Percentiles rank a stretch among this genome's conserved stretches.
Evolutionary conservation across 306 rosid species (phyloP).

Genomic region (Medicago ruthenica): DNA sequence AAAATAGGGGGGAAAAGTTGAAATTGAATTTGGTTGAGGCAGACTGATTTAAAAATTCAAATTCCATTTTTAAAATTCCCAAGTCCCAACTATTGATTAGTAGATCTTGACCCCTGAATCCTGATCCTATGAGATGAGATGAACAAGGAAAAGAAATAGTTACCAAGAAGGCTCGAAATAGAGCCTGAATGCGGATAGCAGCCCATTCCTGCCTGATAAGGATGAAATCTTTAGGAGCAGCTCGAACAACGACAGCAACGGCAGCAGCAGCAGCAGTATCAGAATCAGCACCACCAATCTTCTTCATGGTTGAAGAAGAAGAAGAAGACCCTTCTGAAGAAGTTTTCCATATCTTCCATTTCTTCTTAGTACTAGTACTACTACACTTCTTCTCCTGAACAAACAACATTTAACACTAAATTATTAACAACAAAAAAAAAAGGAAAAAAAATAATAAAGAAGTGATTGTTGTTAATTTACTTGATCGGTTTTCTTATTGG

Average conservation of each 20-base stretch:
- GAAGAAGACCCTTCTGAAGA: conserved; percentile 60
- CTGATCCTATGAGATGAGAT: not conserved
- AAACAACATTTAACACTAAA: not conserved
- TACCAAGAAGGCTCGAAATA: conserved; percentile 87
- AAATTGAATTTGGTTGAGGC: too few species aligned
- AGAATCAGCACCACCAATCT: conserved; percentile 33
- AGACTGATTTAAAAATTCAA: conserved; percentile 23
- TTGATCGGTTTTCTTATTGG: conserved; percentile 59
- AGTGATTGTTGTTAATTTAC: conserved; percentile 38
- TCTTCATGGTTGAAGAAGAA: conserved; percentile 41
- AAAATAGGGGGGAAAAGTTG: not conserved
- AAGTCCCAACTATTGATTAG: not conserved
- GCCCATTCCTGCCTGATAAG: conserved; percentile 78
- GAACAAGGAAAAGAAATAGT: not conserved
- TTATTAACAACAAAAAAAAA: not conserved
- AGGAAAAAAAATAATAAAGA: not conserved
- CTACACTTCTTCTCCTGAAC: conserved; percentile 61
- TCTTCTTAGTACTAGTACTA: conserved; percentile 58
- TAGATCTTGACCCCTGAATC: not conserved
- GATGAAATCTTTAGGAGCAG: conserved; percentile 71
- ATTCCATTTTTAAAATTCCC: not conserved
- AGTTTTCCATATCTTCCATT: conserved; percentile 87
- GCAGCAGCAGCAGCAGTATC: conserved; percentile 61
- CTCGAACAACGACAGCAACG: conserved; percentile 72
- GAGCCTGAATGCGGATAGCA: conserved; percentile 78